phyloP scores from a whole-genome alignment of 1,284 basidiomycete species.

The Fomes fomentarius region DNA sequence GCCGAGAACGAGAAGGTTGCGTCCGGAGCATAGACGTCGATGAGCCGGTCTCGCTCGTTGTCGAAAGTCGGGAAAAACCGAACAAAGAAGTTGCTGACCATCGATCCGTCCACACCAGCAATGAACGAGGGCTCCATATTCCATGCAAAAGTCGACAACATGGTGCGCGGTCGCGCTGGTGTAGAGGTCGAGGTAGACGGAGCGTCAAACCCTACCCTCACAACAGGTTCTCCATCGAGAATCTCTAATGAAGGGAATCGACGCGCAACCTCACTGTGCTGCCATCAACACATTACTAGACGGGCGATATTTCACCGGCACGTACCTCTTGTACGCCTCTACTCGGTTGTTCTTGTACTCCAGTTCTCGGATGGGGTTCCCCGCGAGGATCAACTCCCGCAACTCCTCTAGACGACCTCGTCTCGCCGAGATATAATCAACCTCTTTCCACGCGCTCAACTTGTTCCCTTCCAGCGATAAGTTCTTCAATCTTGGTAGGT shows the following conservation, averaged over 20 bases:
- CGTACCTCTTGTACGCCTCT: slow-evolving; percentile 70
- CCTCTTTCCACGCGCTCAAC: slow-evolving; percentile 65
- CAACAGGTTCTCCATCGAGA: slow-evolving; percentile 76
- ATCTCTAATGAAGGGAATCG: slow-evolving; percentile 73
- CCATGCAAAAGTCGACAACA: slow-evolving; percentile 69
- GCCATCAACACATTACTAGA: background rate
- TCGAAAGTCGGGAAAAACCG: slow-evolving; percentile 89
- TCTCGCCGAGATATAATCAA: slow-evolving; percentile 63
- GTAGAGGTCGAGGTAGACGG: slow-evolving; percentile 42
- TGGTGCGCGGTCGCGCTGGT: slow-evolving; percentile 34
- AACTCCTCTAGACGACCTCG: slow-evolving; percentile 65
- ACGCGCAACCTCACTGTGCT: slow-evolving; percentile 65
- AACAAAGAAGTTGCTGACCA: slow-evolving; percentile 78
- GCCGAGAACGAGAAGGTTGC: slow-evolving; percentile 90
- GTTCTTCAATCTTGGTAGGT: slow-evolving; percentile 75
- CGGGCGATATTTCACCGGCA: slow-evolving; percentile 15
- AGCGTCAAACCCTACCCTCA: slow-evolving; percentile 73
- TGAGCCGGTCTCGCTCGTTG: slow-evolving; percentile 66
- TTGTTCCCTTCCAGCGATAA: slow-evolving; percentile 82
- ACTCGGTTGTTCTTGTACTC: slow-evolving; percentile 58
- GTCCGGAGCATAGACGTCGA: slow-evolving; percentile 78
- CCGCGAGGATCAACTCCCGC: slow-evolving; percentile 77
- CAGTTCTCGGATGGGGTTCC: slow-evolving; percentile 77
- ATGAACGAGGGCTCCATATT: slow-evolving; percentile 78
- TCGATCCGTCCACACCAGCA: slow-evolving; percentile 67